Percentiles rank a stretch among this genome's conserved stretches.
Conservation (phyloP, 106 monocot species). For the Phalaenopsis aphrodite region DNA sequence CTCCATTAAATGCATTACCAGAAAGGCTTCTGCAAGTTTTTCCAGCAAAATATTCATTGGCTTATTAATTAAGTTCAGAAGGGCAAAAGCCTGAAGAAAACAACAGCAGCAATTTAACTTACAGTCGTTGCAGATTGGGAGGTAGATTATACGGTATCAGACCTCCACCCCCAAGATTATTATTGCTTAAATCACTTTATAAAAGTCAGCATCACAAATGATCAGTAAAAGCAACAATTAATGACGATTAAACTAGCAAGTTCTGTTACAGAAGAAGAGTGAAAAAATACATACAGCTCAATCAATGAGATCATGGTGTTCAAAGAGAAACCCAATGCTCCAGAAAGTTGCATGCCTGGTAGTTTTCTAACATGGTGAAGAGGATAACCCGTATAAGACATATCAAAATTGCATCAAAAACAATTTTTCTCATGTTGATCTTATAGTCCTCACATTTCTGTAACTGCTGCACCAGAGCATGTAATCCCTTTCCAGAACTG, state of each 20-base stretch:
- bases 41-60: neutral
- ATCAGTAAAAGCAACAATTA: constrained; percentile 7
- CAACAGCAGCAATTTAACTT: constrained; percentile 16
- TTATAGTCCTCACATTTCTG: constrained; percentile 36
- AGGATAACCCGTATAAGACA: constrained; percentile 3
- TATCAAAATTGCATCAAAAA: neutral
- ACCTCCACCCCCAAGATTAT: constrained; percentile 45
- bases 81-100: neutral
- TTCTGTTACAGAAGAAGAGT: neutral
- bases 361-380: constrained; percentile 31
- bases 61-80: neutral
- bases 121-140: constrained; percentile 50
- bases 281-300: constrained; percentile 39
- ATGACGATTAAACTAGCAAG: neutral
- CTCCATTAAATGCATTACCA: constrained; percentile 41
- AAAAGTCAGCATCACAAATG: constrained; percentile 3
- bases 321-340: constrained; percentile 49
- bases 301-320: constrained; percentile 31
- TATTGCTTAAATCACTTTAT: constrained; percentile 65
- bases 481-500: constrained; percentile 54
- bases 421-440: neutral
- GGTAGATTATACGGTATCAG: constrained; percentile 61
- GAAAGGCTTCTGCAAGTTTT: constrained; percentile 45
- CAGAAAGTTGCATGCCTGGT: constrained; percentile 38
- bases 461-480: constrained; percentile 55